Conservation (phyloP, 1,139 yeast species). For the Hansenula anomala region DNA sequence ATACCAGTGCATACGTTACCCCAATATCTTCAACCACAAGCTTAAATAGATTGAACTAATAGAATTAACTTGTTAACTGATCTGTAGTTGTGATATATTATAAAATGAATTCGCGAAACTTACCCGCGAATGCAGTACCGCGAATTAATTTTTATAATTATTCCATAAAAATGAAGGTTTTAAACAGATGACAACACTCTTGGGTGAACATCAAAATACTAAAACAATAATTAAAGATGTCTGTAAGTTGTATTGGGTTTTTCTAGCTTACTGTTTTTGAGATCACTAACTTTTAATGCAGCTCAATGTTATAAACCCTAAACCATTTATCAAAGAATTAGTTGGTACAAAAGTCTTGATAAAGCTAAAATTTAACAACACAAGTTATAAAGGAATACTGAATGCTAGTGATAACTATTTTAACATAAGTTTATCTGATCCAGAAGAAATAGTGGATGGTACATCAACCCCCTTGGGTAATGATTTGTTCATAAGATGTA, state of each 20-base stretch:
- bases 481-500: slow-evolving; percentile 83
- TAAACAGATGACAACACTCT: too few relatives aligned
- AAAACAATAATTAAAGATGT: not conserved
- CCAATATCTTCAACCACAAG: slow-evolving; percentile 3
- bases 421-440: slow-evolving; percentile 74
- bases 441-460: slow-evolving; percentile 57
- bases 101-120: too few relatives aligned
- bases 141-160: too few relatives aligned
- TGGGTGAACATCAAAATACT: too few relatives aligned
- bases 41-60: slow-evolving; percentile 1
- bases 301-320: slow-evolving; percentile 84
- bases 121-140: too few relatives aligned
- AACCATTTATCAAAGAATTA: slow-evolving; percentile 79
- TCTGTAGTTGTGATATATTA: too few relatives aligned
- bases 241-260: not conserved
- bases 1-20: slow-evolving; percentile 4
- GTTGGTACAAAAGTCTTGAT: slow-evolving; percentile 70
- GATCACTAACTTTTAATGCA: too few relatives aligned
- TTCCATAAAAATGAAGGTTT: too few relatives aligned
- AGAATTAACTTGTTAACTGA: not conserved
- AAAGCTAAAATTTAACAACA: slow-evolving; percentile 86
- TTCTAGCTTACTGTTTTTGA: too few relatives aligned
- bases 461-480: slow-evolving; percentile 60
- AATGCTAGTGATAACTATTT: slow-evolving; percentile 87
- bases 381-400: slow-evolving; percentile 84